phyloP scores from a whole-genome alignment of 225 moss, liverwort and hornwort genomes.

The Pseudisothecium myosuroides region DNA sequence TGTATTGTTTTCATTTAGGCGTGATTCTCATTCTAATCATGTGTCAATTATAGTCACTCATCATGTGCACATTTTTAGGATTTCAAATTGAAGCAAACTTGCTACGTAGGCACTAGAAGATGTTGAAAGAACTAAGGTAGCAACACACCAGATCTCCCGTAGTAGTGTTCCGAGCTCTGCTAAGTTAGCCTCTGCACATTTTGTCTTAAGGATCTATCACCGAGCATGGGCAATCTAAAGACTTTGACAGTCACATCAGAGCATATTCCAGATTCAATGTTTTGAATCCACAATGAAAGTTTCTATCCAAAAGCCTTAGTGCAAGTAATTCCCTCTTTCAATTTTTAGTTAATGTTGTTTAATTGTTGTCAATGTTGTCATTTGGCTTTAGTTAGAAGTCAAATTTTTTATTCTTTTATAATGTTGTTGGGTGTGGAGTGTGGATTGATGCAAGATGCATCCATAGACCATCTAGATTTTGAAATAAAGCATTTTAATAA shows the following conservation, averaged over 20 bases:
- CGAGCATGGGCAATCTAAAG: neutral
- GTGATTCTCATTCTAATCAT: neutral
- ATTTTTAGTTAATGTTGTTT: neutral
- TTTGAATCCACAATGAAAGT: too few species aligned
- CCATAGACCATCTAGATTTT: too few species aligned
- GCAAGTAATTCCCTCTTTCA: neutral
- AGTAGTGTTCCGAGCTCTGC: fast-evolving
- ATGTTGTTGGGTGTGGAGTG: too few species aligned
- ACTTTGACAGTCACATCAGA: neutral
- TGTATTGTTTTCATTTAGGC: neutral
- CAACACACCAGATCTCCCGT: fast-evolving
- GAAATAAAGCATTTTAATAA: too few species aligned
- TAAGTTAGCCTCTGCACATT: fast-evolving
- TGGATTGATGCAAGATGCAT: too few species aligned
- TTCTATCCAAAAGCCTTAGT: neutral
- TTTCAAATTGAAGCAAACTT: fast-evolving
- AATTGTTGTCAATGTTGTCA: neutral
- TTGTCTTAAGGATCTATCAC: neutral
- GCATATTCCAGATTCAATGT: neutral
- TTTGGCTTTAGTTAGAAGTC: too few species aligned
- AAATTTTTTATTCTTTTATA: too few species aligned
- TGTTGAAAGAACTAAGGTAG: fast-evolving
- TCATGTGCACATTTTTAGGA: neutral
- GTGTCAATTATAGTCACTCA: neutral
- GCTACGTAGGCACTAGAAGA: fast-evolving